A percentile compares a stretch with the other conserved stretches of the same genome.
phyloP scores from a whole-genome alignment of 768 basidiomycete species.

The Hypsizygus marmoreus region DNA sequence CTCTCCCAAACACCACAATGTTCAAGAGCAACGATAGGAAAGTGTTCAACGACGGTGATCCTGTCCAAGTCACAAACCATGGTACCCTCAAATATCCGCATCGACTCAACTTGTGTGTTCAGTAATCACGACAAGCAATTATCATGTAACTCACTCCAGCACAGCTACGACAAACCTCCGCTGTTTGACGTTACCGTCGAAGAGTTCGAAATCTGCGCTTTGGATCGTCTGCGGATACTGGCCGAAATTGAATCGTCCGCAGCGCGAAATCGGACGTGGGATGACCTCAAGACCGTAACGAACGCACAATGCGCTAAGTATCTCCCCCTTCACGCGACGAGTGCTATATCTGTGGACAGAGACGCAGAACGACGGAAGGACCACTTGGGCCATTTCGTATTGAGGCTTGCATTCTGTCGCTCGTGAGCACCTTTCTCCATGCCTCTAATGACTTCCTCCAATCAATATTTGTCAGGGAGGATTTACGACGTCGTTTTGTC shows the following conservation, averaged over 20 bases:
- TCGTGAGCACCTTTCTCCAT: constrained; percentile 62
- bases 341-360: constrained; percentile 45
- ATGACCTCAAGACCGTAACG: constrained; percentile 72
- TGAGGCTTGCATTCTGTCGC: constrained; percentile 92
- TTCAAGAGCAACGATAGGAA: constrained; percentile 36
- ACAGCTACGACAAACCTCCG: constrained; percentile 86
- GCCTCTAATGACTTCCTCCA: neutral
- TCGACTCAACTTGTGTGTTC: constrained; percentile 77
- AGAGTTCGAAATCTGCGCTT: constrained; percentile 90
- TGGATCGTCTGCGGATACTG: constrained; percentile 84
- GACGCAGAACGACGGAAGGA: constrained; percentile 78
- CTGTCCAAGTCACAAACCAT: constrained; percentile 30
- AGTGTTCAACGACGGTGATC: constrained; percentile 18
- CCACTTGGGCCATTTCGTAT: constrained; percentile 90
- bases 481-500: constrained; percentile 83
- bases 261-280: constrained; percentile 79
- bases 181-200: constrained; percentile 88
- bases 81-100: constrained; percentile 54
- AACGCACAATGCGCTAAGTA: constrained; percentile 69
- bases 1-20: constrained; percentile 23
- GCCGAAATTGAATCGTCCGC: constrained; percentile 91
- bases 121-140: constrained; percentile 1
- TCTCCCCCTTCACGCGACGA: constrained; percentile 65
- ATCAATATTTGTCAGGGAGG: constrained; percentile 60
- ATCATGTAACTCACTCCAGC: constrained; percentile 9